These are phyloP conservation scores for Oenanthe sinensis DNA, from an alignment of 129 eudicot species.

Conservation along the genomic window DNA sequence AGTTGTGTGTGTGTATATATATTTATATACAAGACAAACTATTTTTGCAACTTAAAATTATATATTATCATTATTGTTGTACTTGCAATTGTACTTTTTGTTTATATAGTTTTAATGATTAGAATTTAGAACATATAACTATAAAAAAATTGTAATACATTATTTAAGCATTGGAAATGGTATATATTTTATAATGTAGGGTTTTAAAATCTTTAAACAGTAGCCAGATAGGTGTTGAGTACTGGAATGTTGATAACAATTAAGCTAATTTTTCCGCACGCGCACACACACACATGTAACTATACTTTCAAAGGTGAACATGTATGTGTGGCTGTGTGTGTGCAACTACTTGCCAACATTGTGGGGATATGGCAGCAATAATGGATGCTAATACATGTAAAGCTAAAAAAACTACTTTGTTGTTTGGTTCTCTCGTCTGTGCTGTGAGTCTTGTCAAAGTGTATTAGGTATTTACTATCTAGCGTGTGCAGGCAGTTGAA, in stretches of 20 bases:
- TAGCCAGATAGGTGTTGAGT: neutral
- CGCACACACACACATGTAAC: neutral
- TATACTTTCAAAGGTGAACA: neutral
- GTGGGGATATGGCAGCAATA: neutral
- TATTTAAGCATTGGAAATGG: neutral
- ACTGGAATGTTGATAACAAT: neutral
- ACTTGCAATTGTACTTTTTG: neutral
- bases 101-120: neutral
- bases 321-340: neutral
- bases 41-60: neutral
- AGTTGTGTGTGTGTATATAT: neutral
- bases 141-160: neutral
- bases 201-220: neutral
- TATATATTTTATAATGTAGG: neutral
- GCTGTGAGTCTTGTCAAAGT: neutral
- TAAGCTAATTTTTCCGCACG: neutral
- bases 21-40: neutral
- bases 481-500: conserved; percentile 53
- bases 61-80: no score
- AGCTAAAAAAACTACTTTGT: neutral
- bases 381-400: neutral
- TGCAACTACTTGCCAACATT: neutral
- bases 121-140: neutral
- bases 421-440: neutral
- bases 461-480: neutral